Percentiles rank a stretch among this genome's conserved stretches.
These are phyloP conservation scores for Eutypa lata DNA, from an alignment of 2,329 filamentous ascomycete genomes.

Conservation along the genomic window DNA sequence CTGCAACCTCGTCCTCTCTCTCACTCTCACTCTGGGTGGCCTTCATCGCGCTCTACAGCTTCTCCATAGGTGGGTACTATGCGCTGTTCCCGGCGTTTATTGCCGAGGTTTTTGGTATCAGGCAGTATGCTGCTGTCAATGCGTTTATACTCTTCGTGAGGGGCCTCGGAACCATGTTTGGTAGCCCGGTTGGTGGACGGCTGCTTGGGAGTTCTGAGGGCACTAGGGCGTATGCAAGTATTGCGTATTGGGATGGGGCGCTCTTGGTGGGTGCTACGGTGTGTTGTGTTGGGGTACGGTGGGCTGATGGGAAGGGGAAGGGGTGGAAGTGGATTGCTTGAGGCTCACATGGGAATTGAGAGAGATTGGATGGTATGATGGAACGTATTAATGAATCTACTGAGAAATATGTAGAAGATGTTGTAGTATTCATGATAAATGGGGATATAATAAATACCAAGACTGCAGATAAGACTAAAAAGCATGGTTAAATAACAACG, in stretches of 20 bases:
- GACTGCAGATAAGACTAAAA: too few species aligned
- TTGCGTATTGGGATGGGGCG: slow-evolving; percentile 40
- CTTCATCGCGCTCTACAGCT: slow-evolving; percentile 41
- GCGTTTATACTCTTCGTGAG: slow-evolving; percentile 44
- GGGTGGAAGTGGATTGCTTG: slow-evolving; percentile 39
- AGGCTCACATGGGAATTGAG: too few species aligned
- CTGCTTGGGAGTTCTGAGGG: slow-evolving; percentile 32
- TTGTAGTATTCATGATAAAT: too few species aligned
- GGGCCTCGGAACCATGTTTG: slow-evolving; percentile 41
- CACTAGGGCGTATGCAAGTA: slow-evolving; percentile 31
- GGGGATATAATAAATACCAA: too few species aligned
- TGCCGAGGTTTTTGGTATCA: slow-evolving; percentile 46
- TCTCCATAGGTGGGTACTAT: slow-evolving; percentile 42
- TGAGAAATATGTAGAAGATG: too few species aligned
- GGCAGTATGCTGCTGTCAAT: slow-evolving; percentile 44
- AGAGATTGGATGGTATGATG: too few species aligned
- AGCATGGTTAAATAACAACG: too few species aligned
- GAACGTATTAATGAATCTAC: too few species aligned
- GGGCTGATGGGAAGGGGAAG: slow-evolving; percentile 35
- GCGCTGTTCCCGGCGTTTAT: slow-evolving; percentile 43
- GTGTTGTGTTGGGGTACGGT: slow-evolving; percentile 40
- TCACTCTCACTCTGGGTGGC: slow-evolving; percentile 35
- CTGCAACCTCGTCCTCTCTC: slow-evolving; percentile 5
- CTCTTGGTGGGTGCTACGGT: slow-evolving; percentile 35
- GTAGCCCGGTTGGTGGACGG: slow-evolving; percentile 41